Conservation (phyloP, 2,329 filamentous ascomycete species). For the Trichoderma cornu-damae region DNA sequence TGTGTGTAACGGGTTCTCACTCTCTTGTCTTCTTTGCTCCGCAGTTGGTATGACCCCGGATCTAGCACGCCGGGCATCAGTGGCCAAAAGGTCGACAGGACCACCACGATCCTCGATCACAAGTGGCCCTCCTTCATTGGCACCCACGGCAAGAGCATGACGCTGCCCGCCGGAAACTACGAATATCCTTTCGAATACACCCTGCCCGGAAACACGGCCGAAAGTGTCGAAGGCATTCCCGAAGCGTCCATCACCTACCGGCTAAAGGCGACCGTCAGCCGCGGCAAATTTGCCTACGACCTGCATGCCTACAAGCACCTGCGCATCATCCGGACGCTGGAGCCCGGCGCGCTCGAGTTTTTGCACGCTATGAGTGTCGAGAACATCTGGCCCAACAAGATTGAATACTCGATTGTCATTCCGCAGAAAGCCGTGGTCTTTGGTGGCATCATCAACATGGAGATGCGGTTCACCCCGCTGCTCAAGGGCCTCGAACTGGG, state of each 20-base stretch:
- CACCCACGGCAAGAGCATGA: slow-evolving; percentile 50
- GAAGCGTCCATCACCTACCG: slow-evolving; percentile 87
- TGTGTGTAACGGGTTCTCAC: slow-evolving; percentile 6
- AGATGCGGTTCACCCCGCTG: slow-evolving; percentile 82
- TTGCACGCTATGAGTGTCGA: slow-evolving; percentile 91
- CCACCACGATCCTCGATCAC: slow-evolving; percentile 59
- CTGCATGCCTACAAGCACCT: slow-evolving; percentile 73
- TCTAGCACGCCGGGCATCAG: slow-evolving; percentile 52
- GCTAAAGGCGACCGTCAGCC: slow-evolving; percentile 81
- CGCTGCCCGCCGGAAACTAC: slow-evolving; percentile 69
- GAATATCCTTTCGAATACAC: slow-evolving; percentile 75
- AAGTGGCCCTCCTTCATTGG: slow-evolving; percentile 63
- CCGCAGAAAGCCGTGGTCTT: slow-evolving; percentile 94
- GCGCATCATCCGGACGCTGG: slow-evolving; percentile 71
- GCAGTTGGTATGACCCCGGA: slow-evolving; percentile 49
- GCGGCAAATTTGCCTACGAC: slow-evolving; percentile 85
- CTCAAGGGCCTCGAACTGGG: slow-evolving; percentile 84
- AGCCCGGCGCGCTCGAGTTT: slow-evolving; percentile 69
- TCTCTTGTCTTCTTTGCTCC: background rate
- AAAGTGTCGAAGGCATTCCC: slow-evolving; percentile 84
- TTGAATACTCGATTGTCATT: slow-evolving; percentile 90
- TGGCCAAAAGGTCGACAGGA: slow-evolving; percentile 55
- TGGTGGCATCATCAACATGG: slow-evolving; percentile 75
- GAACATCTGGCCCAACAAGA: slow-evolving; percentile 96
- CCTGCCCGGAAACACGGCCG: slow-evolving; percentile 66